Evolutionary conservation across 176 grass and related monocot genomes (phyloP), one percentile per base, ranked within the genome.

Genomic region (Juncus effusus): DNA sequence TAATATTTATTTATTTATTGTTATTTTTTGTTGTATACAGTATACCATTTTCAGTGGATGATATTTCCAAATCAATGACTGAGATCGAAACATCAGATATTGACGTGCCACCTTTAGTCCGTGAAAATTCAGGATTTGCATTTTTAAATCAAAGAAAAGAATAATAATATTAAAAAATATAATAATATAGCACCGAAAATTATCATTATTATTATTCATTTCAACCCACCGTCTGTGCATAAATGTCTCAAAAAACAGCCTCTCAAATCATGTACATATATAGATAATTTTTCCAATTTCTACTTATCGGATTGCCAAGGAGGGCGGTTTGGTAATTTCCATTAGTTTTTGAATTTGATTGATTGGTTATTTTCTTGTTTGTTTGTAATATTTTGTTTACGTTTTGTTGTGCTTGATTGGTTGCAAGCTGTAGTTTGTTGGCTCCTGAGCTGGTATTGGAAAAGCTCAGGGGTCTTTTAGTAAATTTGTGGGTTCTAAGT

Each of bases 31-130:
- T 72, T 59, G 13, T 72, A 14, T 59, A 77, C 88, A 91, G 81
- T 64, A 91, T 91, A 84, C 88, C 88, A 2, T 91, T 91, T 76
- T 90, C 91, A 3, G 91, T 96, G 3, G 91, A 96, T 80, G 91
- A 96, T 60, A 96, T 96, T 80, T 96, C 91, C 10, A 96, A 96
- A 84, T 87, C 91, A 3, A 80, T 96, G 81, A n/a, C 83, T 69
- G 84, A 90, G 81, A 83, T 96, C 62, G 86, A 96, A 35, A 85
- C 90, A 44, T 90, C 87, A 78, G 91, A 96, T 52, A 83, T 96
- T 16, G 91, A 96, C 59, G 80, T 87, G 36, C 91, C 91, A 45
- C 87, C 91, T 16, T 78, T 96, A 55, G 81, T 96, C 39, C 67
- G 87, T 6, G 87, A 87, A 82, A 96, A 96, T 77, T 90, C 91